These are phyloP conservation scores for Mucor plumbeus DNA, from an alignment of 371 early-diverging fungal species.

Conservation along the genomic window DNA sequence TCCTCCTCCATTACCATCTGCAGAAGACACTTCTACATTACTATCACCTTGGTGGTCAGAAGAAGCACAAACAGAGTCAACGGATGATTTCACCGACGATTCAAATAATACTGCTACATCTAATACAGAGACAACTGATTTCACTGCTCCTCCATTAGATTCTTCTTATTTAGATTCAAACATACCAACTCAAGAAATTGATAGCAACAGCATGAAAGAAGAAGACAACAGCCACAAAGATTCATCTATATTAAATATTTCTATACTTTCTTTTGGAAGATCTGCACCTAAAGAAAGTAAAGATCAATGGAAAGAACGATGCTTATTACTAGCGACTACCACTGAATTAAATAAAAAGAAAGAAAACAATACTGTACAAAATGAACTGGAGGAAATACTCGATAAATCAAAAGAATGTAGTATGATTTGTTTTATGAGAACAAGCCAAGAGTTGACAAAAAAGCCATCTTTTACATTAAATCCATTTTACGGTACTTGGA, in stretches of 20 bases:
- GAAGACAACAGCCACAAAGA: not conserved
- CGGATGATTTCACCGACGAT: not conserved
- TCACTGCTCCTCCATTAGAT: slow-evolving; percentile 1
- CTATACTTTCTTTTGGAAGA: slow-evolving; percentile 17
- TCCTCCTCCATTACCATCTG: slow-evolving; percentile 20
- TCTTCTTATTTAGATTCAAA: not conserved
- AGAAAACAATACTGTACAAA: slow-evolving; percentile 6
- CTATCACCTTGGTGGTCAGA: slow-evolving; percentile 38
- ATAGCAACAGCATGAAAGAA: not conserved
- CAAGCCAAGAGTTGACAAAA: slow-evolving; percentile 18
- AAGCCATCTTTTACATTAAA: slow-evolving; percentile 13
- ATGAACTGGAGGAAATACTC: slow-evolving; percentile 19
- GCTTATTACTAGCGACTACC: slow-evolving; percentile 21
- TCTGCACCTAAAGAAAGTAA: slow-evolving; percentile 9
- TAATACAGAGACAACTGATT: not conserved
- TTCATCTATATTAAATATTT: slow-evolving; percentile 13
- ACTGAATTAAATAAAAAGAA: not conserved
- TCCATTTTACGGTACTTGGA: slow-evolving; percentile 29
- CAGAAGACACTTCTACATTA: slow-evolving; percentile 24
- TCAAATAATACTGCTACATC: not conserved
- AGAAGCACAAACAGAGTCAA: slow-evolving; percentile 19
- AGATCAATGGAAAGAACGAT: slow-evolving; percentile 23
- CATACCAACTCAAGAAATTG: not conserved
- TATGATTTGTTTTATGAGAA: slow-evolving; percentile 31
- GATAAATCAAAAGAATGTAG: slow-evolving; percentile 25